phyloP scores from a whole-genome alignment of 1,284 basidiomycete genomes.

The Anthracocystis walkeri region DNA sequence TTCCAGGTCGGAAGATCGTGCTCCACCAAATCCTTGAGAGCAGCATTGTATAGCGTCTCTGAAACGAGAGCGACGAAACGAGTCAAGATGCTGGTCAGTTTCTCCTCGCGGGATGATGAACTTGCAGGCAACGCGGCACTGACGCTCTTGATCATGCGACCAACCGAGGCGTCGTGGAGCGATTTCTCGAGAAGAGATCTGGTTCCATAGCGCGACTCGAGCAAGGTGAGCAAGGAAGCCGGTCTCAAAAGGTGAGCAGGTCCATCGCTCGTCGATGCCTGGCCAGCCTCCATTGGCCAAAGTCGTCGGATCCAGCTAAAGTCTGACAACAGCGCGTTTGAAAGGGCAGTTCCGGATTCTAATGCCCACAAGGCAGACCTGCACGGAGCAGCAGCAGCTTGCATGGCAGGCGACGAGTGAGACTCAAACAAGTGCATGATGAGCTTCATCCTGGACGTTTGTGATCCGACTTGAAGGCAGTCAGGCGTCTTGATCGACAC shows the following conservation, averaged over 20 bases:
- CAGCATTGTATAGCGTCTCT: slow-evolving; percentile 28
- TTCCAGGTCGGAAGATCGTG: slow-evolving; percentile 17
- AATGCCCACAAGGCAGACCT: slow-evolving; percentile 37
- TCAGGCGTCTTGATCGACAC: slow-evolving; percentile 32
- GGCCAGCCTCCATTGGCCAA: slow-evolving; percentile 17
- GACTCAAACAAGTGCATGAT: slow-evolving; percentile 37
- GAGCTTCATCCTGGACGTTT: slow-evolving; percentile 23
- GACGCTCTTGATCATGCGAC: slow-evolving; percentile 38
- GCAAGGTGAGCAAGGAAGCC: slow-evolving; percentile 21
- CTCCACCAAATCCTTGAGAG: slow-evolving; percentile 20
- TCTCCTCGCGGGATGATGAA: slow-evolving; percentile 33
- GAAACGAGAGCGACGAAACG: slow-evolving; percentile 29
- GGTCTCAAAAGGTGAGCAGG: slow-evolving; percentile 46
- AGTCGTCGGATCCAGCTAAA: slow-evolving; percentile 41
- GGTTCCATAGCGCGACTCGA: slow-evolving; percentile 41
- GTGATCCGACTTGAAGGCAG: slow-evolving; percentile 8
- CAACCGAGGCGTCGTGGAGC: slow-evolving; percentile 34
- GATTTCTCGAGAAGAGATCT: slow-evolving; percentile 35
- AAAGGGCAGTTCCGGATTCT: slow-evolving; percentile 15
- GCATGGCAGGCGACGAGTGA: slow-evolving; percentile 16
- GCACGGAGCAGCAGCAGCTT: slow-evolving; percentile 31
- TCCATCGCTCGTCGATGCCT: slow-evolving; percentile 20
- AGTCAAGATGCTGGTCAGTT: slow-evolving; percentile 19
- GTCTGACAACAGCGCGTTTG: slow-evolving; percentile 30
- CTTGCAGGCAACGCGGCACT: slow-evolving; percentile 43